Base-by-base conservation (phyloP, 75 land plant species). In the Cupressus sempervirens region DNA sequence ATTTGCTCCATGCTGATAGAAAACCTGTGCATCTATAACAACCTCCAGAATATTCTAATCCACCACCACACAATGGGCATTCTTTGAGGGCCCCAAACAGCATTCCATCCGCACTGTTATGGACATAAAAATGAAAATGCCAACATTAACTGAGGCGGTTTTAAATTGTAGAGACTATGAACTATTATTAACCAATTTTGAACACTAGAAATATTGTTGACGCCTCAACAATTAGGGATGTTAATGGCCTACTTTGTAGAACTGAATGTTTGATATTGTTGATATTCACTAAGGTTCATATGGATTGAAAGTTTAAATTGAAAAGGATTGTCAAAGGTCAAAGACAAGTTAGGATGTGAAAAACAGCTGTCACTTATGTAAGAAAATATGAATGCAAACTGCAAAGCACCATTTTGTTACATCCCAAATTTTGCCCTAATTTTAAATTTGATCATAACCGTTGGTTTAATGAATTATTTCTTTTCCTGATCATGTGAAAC, bases 41-140 rank as follows among this genome's bases (percentile, higher is more conserved):
- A 45, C 99, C 99, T 52, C 91, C 90, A 82, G 93, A 90, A 77
- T 93, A 96, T 82, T 84, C 87, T 72, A 96, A 87, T 65, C 84
- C 86, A 82, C 97, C 92, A 82, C 84, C 88, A 92, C 99, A 98
- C 16, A 92, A 8, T 4, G 95, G 95, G 76, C 99, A 98, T 40
- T 48, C 85, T 45, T 79, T 87, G 76, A 98, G 93, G 73, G 95
- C 91, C 83, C 99, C 99, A 94, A 98, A 98, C 73, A 96, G 92
- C 99, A 98, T 98, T 14, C 98, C 99, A 94, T 98, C 99, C 58
- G 93, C 96, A 90, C 99, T 98, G 83, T 56, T 82, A 48, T 74
- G 53, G 26, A 79, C 81, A 79, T n/a, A 13, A 79, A 79, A 79
- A 50, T 10, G 4, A 79, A 43, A 26, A 12, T 3, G 48, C n/a